These are phyloP conservation scores for Clarireedia paspali DNA, from an alignment of 2,329 filamentous ascomycete species.

Conservation along the genomic window DNA sequence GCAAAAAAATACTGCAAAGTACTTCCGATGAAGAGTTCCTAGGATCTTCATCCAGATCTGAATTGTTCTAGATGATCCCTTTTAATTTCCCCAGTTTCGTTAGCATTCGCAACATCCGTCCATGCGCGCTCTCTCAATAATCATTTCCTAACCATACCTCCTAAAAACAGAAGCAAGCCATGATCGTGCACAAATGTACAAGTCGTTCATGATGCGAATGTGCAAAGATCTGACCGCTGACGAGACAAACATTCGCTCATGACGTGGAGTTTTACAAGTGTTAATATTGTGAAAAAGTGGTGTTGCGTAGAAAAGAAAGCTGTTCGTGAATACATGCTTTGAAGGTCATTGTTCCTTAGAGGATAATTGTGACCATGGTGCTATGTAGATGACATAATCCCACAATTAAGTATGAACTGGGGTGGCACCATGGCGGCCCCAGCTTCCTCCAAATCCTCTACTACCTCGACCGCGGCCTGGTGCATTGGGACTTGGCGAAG, in stretches of 20 bases:
- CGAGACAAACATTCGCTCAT: conserved; percentile 26
- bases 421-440: conserved; percentile 24
- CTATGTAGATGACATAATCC: neutral
- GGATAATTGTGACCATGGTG: conserved; percentile 1
- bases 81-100: neutral
- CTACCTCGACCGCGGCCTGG: conserved; percentile 21
- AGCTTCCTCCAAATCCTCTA: conserved; percentile 20
- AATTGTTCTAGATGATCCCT: neutral
- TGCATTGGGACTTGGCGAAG: conserved; percentile 18
- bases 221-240: conserved; percentile 21
- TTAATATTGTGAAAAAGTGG: conserved; percentile 20
- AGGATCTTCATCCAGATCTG: neutral
- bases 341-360: conserved; percentile 11
- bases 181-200: conserved; percentile 24
- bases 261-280: conserved; percentile 27
- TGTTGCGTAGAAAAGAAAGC: conserved; percentile 24
- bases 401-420: conserved; percentile 25
- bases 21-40: neutral
- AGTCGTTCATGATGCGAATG: conserved; percentile 15
- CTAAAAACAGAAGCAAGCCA: conserved; percentile 11
- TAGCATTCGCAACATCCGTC: neutral
- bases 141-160: conserved; percentile 2
- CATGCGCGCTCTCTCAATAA: neutral
- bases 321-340: conserved; percentile 16
- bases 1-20: neutral